Base-by-base conservation (phyloP, 106 monocot genomes). In the Agapanthus africanus region DNA sequence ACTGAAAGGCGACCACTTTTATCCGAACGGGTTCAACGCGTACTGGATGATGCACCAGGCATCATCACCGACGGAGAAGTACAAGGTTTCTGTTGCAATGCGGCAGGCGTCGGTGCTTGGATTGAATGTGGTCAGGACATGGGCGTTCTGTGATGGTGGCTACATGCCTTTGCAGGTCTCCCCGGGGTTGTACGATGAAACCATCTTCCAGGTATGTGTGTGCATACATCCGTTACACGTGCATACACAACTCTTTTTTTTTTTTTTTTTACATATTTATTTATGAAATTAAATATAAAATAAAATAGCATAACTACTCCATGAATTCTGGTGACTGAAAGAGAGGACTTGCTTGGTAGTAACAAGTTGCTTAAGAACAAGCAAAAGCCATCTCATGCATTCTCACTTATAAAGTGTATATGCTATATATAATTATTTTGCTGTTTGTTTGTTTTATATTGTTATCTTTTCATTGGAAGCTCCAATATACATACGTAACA, bases 121-220 rank as follows among this genome's bases (percentile, higher is more conserved):
- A 2, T 35, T 83, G 67, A 75, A 35, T 4, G 44, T 83, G 15
- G 79, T 42, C 27, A 78, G 83, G 34, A 83, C 83, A 14, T 83
- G 83, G 83, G 83, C 79, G 0, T 83, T 83, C 68, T 72, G 42
- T 27, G 83, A 83, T 56, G 83, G 83, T 7, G 78, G 74, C 18
- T 50, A 37, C 52, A 13, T 3, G 6, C 67, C 83, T 8, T 49
- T 83, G n/a, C 83, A 83, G 71, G 8, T 13, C 40, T 75, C 83
- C 32, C 83, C 83, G 0, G 83, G 83, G 15, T 31, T 27, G 11
- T 83, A 83, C 54, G 27, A 83, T 27, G 79, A 83, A 54, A 52
- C 22, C 19, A 76, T 75, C 71, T 83, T 83, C 71, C 44, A 71
- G 82, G 82, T 82, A 66, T 19, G 21, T 56, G n/a, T 19, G 16